phyloP scores from a whole-genome alignment of 345 rosid genomes.

The Raphanus sativus region DNA sequence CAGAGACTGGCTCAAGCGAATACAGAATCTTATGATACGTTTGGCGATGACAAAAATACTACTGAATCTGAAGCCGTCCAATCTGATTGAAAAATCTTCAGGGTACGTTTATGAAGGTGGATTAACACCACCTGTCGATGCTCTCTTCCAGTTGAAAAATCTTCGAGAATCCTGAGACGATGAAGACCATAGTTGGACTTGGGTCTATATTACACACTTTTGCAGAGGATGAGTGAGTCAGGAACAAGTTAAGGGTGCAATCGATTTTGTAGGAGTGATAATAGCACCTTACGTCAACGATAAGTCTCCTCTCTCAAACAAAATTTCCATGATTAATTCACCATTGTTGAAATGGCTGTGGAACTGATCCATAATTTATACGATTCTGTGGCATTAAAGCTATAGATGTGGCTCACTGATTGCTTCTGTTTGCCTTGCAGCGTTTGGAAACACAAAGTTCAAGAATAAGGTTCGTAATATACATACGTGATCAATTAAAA shows the following conservation, averaged over 20 bases:
- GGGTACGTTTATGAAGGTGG: too few species aligned
- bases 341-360: conserved; percentile 4
- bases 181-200: conserved; percentile 23
- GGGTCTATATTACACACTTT: conserved; percentile 65
- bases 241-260: conserved; percentile 61
- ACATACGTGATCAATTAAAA: background rate
- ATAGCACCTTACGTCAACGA: conserved; percentile 54
- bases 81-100: too few species aligned
- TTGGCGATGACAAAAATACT: too few species aligned
- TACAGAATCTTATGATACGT: too few species aligned
- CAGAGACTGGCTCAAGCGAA: too few species aligned
- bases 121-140: too few species aligned
- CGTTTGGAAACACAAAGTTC: background rate
- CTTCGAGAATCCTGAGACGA: too few species aligned
- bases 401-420: background rate
- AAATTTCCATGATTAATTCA: background rate
- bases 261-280: conserved; percentile 84
- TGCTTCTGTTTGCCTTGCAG: conserved; percentile 19
- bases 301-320: background rate
- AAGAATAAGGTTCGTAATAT: background rate
- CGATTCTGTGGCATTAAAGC: background rate
- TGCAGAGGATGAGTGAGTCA: conserved; percentile 46
- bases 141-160: too few species aligned
- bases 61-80: too few species aligned
- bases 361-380: conserved; percentile 1